A percentile compares a stretch with the other conserved stretches of the same genome.
Conservation (phyloP, 345 rosid genomes). For the Dipteronia sinensis region DNA sequence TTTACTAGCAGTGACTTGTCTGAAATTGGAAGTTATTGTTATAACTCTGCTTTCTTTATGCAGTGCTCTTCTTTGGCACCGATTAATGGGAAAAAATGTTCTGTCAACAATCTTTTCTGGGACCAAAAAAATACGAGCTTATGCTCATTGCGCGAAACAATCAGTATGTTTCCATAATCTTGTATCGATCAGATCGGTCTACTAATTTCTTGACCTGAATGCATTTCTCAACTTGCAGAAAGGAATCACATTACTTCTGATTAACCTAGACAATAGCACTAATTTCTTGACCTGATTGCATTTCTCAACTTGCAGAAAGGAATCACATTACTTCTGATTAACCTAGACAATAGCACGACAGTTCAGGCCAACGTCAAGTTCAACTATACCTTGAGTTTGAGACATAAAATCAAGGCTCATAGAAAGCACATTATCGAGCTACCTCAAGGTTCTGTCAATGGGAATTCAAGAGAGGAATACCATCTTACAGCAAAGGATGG, state of each 20-base stretch:
- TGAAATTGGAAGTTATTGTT: neutral
- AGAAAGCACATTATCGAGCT: slow-evolving; percentile 20
- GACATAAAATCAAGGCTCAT: slow-evolving; percentile 30
- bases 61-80: slow-evolving; percentile 95
- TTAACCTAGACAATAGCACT: slow-evolving; percentile 75
- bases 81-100: slow-evolving; percentile 78
- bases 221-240: slow-evolving; percentile 47
- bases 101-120: slow-evolving; percentile 64
- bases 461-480: slow-evolving; percentile 70
- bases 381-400: slow-evolving; percentile 34
- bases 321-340: slow-evolving; percentile 65
- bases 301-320: slow-evolving; percentile 61
- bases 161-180: slow-evolving; percentile 46
- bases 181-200: neutral
- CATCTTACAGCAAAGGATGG: slow-evolving; percentile 81
- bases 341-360: slow-evolving; percentile 68
- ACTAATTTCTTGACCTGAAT: slow-evolving; percentile 6
- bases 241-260: slow-evolving; percentile 66
- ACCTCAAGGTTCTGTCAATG: slow-evolving; percentile 24
- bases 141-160: slow-evolving; percentile 79
- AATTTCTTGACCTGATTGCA: slow-evolving; percentile 9
- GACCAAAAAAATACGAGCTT: slow-evolving; percentile 66
- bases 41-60: slow-evolving; percentile 19
- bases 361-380: slow-evolving; percentile 43
- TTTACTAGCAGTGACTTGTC: neutral